Evolutionary conservation across 2,329 filamentous ascomycete species (phyloP).

Genomic region (Aspergillus sp.): DNA sequence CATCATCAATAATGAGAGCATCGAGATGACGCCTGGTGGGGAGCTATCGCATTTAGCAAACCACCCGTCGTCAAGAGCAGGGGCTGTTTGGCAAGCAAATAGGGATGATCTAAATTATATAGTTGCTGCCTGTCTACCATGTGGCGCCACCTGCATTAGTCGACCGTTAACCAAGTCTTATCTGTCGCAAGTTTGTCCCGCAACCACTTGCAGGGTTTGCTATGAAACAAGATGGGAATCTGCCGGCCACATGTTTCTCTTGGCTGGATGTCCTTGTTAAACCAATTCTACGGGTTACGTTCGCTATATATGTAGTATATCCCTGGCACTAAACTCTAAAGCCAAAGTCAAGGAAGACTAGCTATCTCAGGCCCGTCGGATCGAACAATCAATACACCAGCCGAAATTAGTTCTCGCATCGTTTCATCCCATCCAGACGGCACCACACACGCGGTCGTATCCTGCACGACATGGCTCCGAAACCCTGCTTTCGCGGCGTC

Average conservation of each 20-base stretch:
- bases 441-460: conserved; percentile 75
- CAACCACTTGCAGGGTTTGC: neutral
- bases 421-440: conserved; percentile 57
- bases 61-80: neutral
- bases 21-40: neutral
- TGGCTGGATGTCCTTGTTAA: neutral
- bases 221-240: neutral
- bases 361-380: conserved; percentile 57
- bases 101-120: neutral
- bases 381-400: conserved; percentile 64
- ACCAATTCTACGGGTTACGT: neutral
- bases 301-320: neutral
- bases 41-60: conserved; percentile 2
- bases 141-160: conserved; percentile 18
- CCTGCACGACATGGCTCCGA: conserved; percentile 70
- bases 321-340: neutral
- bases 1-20: conserved; percentile 1
- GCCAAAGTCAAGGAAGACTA: conserved; percentile 40
- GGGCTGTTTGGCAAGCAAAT: neutral
- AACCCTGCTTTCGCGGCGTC: conserved; percentile 78
- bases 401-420: conserved; percentile 54
- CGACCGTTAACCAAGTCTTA: neutral
- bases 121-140: conserved; percentile 1
- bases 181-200: neutral
- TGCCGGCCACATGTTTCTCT: neutral